Evolutionary conservation across 73 alveolate genomes (phyloP).

Genomic region (Tetrahymena thermophila): DNA sequence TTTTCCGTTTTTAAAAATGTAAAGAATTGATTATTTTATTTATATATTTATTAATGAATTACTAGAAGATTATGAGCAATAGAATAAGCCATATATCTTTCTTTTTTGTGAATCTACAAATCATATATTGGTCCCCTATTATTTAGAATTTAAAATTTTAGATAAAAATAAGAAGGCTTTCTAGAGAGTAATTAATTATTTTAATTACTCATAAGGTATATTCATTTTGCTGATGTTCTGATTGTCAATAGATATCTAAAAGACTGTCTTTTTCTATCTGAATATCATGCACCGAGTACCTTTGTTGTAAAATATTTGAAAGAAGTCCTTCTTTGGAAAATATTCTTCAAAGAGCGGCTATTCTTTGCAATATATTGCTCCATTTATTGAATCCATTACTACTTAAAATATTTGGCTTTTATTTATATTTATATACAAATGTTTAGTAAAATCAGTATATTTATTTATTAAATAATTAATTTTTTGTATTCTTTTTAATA

Average conservation of each 20-base stretch:
- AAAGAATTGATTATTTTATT: not conserved
- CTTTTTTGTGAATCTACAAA: not conserved
- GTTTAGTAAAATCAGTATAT: not conserved
- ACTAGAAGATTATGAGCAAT: not conserved
- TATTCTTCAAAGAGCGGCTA: not conserved
- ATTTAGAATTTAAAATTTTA: not conserved
- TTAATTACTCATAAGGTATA: not conserved
- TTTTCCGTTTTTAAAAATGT: not conserved
- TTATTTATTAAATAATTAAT: too few species aligned
- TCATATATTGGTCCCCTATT: not conserved
- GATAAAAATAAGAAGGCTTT: not conserved
- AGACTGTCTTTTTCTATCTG: not conserved
- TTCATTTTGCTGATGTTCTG: not conserved
- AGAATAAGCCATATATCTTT: not conserved
- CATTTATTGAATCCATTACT: not conserved
- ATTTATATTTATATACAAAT: too few species aligned
- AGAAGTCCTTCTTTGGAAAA: not conserved
- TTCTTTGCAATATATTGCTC: not conserved
- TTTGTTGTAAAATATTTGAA: not conserved
- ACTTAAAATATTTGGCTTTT: not conserved
- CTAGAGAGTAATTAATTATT: not conserved
- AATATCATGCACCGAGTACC: not conserved
- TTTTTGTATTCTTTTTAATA: too few species aligned
- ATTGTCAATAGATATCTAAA: not conserved
- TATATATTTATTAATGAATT: not conserved